Percentiles rank a stretch among this genome's conserved stretches.
Conservation (phyloP, 2,329 filamentous ascomycete species). For the Zarea fungicola region DNA sequence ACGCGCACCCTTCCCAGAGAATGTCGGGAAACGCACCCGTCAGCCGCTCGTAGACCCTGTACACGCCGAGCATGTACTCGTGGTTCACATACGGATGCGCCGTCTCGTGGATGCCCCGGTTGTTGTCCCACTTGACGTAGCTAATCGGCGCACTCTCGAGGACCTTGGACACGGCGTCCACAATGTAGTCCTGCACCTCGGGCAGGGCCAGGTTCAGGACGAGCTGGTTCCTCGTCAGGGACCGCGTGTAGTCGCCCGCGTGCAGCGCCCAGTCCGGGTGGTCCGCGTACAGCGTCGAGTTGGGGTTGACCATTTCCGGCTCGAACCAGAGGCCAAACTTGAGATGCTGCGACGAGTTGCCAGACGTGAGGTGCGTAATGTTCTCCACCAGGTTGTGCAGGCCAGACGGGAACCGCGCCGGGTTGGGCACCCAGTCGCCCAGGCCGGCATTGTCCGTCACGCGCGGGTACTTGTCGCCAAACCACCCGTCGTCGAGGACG, state of each 20-base stretch:
- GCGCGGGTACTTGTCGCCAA: conserved; percentile 57
- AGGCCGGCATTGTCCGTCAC: conserved; percentile 52
- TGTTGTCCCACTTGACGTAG: conserved; percentile 67
- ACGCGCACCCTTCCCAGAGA: conserved; percentile 62
- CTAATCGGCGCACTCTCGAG: conserved; percentile 48
- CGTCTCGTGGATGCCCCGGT: conserved; percentile 58
- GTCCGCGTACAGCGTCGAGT: conserved; percentile 53
- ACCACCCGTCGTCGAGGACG: conserved; percentile 64
- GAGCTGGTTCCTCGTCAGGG: conserved; percentile 51
- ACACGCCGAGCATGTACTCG: conserved; percentile 58
- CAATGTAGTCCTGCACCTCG: conserved; percentile 60
- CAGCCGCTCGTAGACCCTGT: conserved; percentile 55
- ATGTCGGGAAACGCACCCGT: conserved; percentile 56
- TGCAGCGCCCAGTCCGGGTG: conserved; percentile 62
- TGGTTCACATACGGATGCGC: conserved; percentile 49
- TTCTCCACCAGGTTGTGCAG: conserved; percentile 45
- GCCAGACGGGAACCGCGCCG: conserved; percentile 53
- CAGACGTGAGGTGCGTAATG: conserved; percentile 44
- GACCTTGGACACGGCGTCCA: conserved; percentile 48
- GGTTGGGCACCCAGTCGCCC: conserved; percentile 59
- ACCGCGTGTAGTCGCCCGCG: conserved; percentile 51
- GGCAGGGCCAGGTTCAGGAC: conserved; percentile 56
- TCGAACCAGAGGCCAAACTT: conserved; percentile 64
- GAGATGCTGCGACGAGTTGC: conserved; percentile 42
- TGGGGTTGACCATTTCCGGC: conserved; percentile 62